These are phyloP conservation scores for Aspergillus brunneoviolaceus DNA, from an alignment of 2,329 filamentous ascomycete species.

Conservation along the genomic window DNA sequence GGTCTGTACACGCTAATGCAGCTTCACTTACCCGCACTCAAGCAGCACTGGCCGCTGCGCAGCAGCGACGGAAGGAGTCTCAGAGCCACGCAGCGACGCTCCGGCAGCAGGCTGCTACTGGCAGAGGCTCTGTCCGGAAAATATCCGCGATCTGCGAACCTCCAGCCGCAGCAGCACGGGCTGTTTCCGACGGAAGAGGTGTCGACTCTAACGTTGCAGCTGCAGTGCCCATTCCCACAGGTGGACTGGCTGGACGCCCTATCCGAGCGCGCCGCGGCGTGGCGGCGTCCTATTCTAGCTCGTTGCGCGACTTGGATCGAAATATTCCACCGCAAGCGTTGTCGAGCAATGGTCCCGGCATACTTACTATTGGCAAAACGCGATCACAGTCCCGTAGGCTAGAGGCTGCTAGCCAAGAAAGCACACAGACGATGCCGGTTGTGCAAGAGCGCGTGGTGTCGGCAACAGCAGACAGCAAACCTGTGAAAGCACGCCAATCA, in stretches of 20 bases:
- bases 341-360: conserved; percentile 32
- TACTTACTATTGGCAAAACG: conserved; percentile 42
- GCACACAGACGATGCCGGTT: conserved; percentile 7
- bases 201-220: conserved; percentile 15
- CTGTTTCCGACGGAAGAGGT: conserved; percentile 21
- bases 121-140: conserved; percentile 30
- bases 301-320: conserved; percentile 32
- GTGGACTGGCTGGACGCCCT: conserved; percentile 41
- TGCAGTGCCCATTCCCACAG: conserved; percentile 18
- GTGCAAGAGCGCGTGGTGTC: conserved; percentile 26
- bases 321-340: conserved; percentile 27
- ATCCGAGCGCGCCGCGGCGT: conserved; percentile 39
- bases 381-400: conserved; percentile 42
- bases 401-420: conserved; percentile 32
- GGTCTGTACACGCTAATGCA: conserved; percentile 28
- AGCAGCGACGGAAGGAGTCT: conserved; percentile 40
- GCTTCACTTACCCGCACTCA: conserved; percentile 38
- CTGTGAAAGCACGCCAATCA: conserved; percentile 13
- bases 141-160: conserved; percentile 27
- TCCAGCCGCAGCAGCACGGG: conserved; percentile 15
- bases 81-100: conserved; percentile 50
- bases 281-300: conserved; percentile 35
- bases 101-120: conserved; percentile 45
- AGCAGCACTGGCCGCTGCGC: conserved; percentile 41
- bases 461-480: conserved; percentile 20